Evolutionary conservation across 1,284 basidiomycete genomes (phyloP).

Genomic region (Cutaneotrichosporon dermatis): DNA sequence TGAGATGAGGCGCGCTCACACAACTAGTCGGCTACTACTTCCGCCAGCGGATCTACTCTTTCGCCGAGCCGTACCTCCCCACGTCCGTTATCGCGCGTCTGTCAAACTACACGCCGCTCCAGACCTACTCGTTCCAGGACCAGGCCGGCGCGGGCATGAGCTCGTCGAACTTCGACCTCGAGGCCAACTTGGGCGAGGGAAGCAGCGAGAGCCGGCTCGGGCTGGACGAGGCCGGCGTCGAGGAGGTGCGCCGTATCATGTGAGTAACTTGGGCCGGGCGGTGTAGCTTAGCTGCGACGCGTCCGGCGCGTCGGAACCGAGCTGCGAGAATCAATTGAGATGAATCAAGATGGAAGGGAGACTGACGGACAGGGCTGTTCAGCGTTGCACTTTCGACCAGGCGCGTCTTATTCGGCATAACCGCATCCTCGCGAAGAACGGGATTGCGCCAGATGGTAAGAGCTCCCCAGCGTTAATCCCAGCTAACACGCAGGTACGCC

Average conservation of each 20-base stretch:
- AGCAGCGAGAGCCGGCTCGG: constrained; percentile 65
- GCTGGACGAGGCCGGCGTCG: constrained; percentile 74
- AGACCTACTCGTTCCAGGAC: constrained; percentile 62
- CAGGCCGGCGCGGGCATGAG: constrained; percentile 72
- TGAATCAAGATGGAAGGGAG: not conserved
- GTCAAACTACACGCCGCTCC: constrained; percentile 67
- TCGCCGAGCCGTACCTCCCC: constrained; percentile 61
- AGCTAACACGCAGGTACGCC: constrained; percentile 29
- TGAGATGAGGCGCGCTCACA: not conserved
- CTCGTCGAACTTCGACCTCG: constrained; percentile 74
- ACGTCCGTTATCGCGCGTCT: constrained; percentile 58
- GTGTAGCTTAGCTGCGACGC: no score
- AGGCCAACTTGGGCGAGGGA: constrained; percentile 67
- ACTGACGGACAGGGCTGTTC: constrained; percentile 39
- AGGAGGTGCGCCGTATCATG: constrained; percentile 86
- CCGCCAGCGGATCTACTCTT: constrained; percentile 61
- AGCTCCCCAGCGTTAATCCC: constrained; percentile 12
- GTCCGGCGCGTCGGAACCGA: no score
- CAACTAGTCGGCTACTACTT: constrained; percentile 65
- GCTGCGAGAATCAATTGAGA: no score
- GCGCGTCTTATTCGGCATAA: constrained; percentile 82
- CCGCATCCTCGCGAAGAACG: constrained; percentile 73
- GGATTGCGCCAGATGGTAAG: constrained; percentile 72
- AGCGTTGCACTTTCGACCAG: constrained; percentile 70
- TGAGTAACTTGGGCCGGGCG: constrained; percentile 37